A percentile compares a stretch with the other conserved stretches of the same genome.
Conservation (phyloP, 2,329 filamentous ascomycete genomes). For the Neonectria punicea region DNA sequence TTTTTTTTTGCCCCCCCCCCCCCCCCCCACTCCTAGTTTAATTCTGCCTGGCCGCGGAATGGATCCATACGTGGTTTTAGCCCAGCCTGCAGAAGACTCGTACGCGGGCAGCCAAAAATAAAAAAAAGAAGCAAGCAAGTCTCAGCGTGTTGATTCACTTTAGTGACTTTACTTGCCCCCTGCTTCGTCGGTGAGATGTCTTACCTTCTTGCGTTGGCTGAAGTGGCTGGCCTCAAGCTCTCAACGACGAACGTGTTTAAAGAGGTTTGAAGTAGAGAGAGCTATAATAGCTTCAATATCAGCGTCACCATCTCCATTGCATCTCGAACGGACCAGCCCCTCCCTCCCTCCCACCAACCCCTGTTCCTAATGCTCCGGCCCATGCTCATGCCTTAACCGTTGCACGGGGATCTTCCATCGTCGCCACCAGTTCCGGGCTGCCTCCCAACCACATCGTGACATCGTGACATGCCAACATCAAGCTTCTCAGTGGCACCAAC, state of each 20-base stretch:
- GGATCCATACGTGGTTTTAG: background rate
- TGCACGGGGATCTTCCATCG: background rate
- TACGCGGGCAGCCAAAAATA: background rate
- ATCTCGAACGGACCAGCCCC: background rate
- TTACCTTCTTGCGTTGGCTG: background rate
- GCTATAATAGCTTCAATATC: background rate
- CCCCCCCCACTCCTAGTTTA: background rate
- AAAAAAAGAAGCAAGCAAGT: background rate
- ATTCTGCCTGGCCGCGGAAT: background rate
- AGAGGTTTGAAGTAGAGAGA: background rate
- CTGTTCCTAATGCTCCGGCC: too few relatives aligned
- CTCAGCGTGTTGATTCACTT: background rate
- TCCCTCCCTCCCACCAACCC: too few relatives aligned
- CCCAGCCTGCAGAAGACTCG: background rate
- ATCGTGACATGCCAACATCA: constrained; percentile 4
- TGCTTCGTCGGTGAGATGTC: background rate
- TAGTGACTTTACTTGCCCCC: background rate
- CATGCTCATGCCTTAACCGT: too few relatives aligned
- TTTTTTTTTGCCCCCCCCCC: too few relatives aligned
- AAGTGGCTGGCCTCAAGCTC: background rate
- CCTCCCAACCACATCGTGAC: background rate
- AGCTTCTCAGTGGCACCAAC: constrained; percentile 6
- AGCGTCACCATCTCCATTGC: background rate
- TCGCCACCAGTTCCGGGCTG: background rate
- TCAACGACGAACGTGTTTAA: background rate